These are phyloP conservation scores for Entophlyctis luteolus DNA, from an alignment of 192 early-diverging fungal species.

Conservation along the genomic window DNA sequence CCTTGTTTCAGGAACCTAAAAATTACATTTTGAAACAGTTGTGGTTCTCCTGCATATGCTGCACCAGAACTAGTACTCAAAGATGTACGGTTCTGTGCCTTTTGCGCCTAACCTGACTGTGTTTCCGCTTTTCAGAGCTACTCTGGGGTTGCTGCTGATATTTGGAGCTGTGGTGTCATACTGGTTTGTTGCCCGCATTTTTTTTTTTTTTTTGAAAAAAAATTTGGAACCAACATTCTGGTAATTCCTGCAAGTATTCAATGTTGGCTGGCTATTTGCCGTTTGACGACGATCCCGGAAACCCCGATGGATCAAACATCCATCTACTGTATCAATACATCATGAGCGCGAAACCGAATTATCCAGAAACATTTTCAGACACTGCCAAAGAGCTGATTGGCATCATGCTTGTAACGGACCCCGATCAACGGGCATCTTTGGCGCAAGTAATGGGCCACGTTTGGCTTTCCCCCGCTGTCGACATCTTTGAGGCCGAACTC, in stretches of 20 bases:
- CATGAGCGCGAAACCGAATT: constrained; percentile 52
- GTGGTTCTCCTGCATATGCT: constrained; percentile 98
- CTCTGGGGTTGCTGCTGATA: constrained; percentile 92
- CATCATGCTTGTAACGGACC: constrained; percentile 55
- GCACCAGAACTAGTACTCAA: constrained; percentile 98
- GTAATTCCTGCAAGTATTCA: constrained; percentile 40
- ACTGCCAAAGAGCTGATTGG: constrained; percentile 46
- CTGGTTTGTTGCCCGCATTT: constrained; percentile 50
- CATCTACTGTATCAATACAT: constrained; percentile 63
- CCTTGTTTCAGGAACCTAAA: too few species aligned
- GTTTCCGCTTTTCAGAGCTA: constrained; percentile 58
- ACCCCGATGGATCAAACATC: constrained; percentile 58
- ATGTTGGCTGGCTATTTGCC: constrained; percentile 66
- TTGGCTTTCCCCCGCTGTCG: constrained; percentile 35
- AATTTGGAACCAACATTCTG: too few species aligned
- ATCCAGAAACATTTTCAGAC: constrained; percentile 45
- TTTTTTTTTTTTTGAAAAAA: neutral
- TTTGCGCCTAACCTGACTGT: constrained; percentile 1
- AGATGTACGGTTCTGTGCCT: constrained; percentile 51
- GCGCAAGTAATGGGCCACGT: constrained; percentile 47
- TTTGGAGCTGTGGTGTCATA: constrained; percentile 99
- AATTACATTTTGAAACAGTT: too few species aligned
- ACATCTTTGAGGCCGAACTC: constrained; percentile 30
- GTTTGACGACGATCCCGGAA: constrained; percentile 59
- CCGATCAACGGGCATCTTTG: constrained; percentile 47